Base-by-base conservation (phyloP, 257 asterid genomes). In the Forsythia viridissima region DNA sequence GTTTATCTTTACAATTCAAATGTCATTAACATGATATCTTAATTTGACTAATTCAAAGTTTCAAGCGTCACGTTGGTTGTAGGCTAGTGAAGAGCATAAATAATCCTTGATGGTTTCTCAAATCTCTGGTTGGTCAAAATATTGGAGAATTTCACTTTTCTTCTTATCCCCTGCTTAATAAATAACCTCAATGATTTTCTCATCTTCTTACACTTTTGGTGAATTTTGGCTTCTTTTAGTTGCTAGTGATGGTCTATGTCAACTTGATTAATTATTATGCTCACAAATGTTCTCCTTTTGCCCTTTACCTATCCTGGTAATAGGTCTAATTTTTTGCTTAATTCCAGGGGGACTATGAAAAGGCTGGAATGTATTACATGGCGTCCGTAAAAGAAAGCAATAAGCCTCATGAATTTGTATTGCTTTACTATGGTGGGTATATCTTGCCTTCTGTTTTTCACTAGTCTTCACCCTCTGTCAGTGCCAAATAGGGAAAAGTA, bases 331-430 rank as follows among this genome's bases (percentile, higher is more conserved):
- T 40, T 67, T 74, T 76, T 84, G 46, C 73, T 85, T 79, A 70
- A 72, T 74, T 87, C 69, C 89, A 96, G 99, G 98, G 97, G 73
- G 99, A 96, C 88, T 93, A 93, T 87, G 99, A 96, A 85, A 93
- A 96, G 76, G 99, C 99, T 80, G 98, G 97, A 80, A 91, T 91
- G 97, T 93, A 93, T 85, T 96, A 96, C 83, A 96, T 91, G 97
- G 97, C 97, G 65, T 93, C 99, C 70, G 99, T 96, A 73, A 93
- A 92, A 90, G 99, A 96, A 86, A 90, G 85, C 92, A 89, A 79
- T 76, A 91, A 83, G 77, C 96, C 98, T 5, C 90, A 81, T 30
- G 98, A 96, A 81, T 96, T 96, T 86, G 92, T 94, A 72, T 84
- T 96, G 80, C 98, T 97, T 71, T 96, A 93, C 83, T 96, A 93